These are phyloP conservation scores for Cercophora scortea DNA, from an alignment of 495 filamentous ascomycete species.

Conservation along the genomic window DNA sequence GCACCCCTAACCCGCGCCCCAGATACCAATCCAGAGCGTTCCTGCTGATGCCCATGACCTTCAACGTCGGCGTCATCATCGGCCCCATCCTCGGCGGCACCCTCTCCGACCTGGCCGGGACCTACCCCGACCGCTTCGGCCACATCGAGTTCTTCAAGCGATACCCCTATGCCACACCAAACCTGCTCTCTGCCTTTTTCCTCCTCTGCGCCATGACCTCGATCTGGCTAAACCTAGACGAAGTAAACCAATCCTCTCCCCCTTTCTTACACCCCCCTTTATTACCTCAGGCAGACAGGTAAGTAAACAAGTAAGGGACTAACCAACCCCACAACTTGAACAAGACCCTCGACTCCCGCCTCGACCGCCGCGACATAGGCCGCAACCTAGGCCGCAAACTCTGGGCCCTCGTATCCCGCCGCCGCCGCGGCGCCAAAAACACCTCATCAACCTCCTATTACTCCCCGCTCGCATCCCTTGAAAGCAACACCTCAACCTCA, in stretches of 20 bases:
- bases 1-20: not conserved
- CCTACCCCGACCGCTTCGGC: constrained; percentile 61
- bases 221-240: constrained; percentile 62
- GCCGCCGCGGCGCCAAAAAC: constrained; percentile 2
- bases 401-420: constrained; percentile 9
- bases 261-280: too few species aligned
- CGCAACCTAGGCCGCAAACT: constrained; percentile 27
- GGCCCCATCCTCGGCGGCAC: constrained; percentile 70
- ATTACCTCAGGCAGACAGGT: too few species aligned
- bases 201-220: constrained; percentile 45
- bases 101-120: constrained; percentile 64
- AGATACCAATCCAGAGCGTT: constrained; percentile 58
- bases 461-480: not conserved
- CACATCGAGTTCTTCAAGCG: constrained; percentile 57
- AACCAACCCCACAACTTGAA: constrained; percentile 3
- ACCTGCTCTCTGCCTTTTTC: constrained; percentile 63
- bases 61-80: constrained; percentile 71
- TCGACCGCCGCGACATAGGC: constrained; percentile 43
- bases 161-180: constrained; percentile 71
- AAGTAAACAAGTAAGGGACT: constrained; percentile 1
- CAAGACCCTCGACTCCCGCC: constrained; percentile 46
- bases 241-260: constrained; percentile 36
- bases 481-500: not conserved
- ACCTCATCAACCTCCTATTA: constrained; percentile 12
- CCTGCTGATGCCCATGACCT: constrained; percentile 63